Base-by-base conservation (phyloP, 768 basidiomycete species). In the Suillus occidentalis region DNA sequence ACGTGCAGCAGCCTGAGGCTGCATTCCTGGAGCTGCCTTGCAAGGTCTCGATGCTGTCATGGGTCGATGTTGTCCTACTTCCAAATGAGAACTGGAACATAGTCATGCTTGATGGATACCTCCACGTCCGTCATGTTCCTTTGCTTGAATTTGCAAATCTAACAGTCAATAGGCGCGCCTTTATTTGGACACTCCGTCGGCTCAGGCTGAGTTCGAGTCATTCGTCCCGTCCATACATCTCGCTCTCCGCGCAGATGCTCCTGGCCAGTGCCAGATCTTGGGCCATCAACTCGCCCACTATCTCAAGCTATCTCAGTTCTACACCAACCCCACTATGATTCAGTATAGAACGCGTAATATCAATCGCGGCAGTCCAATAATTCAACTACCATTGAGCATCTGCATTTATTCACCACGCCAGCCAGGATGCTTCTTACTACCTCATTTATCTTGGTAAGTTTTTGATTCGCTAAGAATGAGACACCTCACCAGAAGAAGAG, bases 91-190 rank as follows among this genome's bases (percentile, higher is more conserved):
- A 75, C 25, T 87, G 84, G 70, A 79, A 84, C 12, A 77, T 94
- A 13, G 77, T 90, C 6, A 77, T 94, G 42, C 77, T 95, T 45
- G 93, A 95, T 70, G 87, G 91, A 68, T 89, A 85, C 72, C 82
- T 91, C 45, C 91, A 93, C 83, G 92, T 90, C 62, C 36, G 80
- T 73, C 61, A 67, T 16, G 4, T 45, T 22, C 50, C 53, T 28
- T 13, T 58, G 9, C 40, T 36, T 37, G 7, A 12, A 40, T n/a
- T 34, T 9, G 60, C 45, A 37, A 28, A 64, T 37, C 62, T 40
- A 13, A 20, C 28, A 7, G 12, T 60, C 36, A 45, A 7, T 67
- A 92, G 87, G 82, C 86, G 10, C 83, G 87, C 72, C 71, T 90
- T 1, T 93, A 90, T 73, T 91, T 91, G 3, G 82, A 89, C 62